Evolutionary conservation across 164 flowering plant species (phyloP).

Genomic region (Brasenia schreberi): DNA sequence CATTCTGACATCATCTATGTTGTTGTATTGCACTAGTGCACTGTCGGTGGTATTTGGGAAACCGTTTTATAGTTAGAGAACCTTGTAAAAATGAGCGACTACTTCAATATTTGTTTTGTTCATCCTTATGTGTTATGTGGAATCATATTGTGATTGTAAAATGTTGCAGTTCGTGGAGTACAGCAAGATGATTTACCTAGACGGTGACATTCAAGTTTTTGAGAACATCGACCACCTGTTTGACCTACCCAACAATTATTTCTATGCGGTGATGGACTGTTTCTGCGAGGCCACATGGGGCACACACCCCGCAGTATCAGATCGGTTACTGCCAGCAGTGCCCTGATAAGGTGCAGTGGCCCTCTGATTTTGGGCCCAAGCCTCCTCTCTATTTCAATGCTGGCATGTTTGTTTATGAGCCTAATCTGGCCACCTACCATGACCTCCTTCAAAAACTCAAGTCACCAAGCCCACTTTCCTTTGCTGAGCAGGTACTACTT

Average conservation of each 20-base stretch:
- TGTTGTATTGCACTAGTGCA: no score
- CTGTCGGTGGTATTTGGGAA: no score
- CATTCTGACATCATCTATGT: no score
- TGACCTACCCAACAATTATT: conserved; percentile 10
- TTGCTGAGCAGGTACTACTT: conserved; percentile 15
- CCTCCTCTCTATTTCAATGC: conserved; percentile 16
- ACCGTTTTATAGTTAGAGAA: no score
- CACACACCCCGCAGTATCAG: conserved; percentile 10
- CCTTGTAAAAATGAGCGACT: neutral
- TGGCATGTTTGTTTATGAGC: conserved; percentile 17
- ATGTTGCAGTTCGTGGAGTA: conserved; percentile 14
- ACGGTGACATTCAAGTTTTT: conserved; percentile 16
- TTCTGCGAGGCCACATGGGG: conserved; percentile 18
- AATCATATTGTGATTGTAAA: neutral
- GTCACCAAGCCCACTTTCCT: conserved; percentile 9
- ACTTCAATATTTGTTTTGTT: neutral
- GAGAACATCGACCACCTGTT: conserved; percentile 18
- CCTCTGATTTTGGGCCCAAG: conserved; percentile 10
- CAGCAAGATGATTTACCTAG: conserved; percentile 16
- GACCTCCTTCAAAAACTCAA: conserved; percentile 8
- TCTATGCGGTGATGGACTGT: conserved; percentile 18
- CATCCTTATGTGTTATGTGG: neutral
- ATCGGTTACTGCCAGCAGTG: conserved; percentile 20
- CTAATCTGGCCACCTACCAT: conserved; percentile 10
- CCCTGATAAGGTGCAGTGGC: conserved; percentile 15